These are phyloP conservation scores for Colletotrichum tamarilloi DNA, from an alignment of 2,329 filamentous ascomycete genomes.

Conservation along the genomic window DNA sequence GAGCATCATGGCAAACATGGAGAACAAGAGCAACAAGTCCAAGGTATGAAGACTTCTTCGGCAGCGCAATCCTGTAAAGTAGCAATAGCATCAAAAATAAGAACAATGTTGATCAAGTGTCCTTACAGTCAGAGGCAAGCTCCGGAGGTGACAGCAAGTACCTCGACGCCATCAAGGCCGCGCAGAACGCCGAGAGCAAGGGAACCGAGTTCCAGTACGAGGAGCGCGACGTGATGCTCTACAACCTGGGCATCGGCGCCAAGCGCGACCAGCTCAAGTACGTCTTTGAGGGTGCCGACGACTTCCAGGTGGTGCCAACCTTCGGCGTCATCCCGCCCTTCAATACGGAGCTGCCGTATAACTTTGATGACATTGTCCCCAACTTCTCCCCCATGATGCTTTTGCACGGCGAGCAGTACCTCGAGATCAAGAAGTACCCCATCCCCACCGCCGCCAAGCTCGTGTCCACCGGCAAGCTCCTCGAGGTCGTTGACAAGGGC, in stretches of 20 bases:
- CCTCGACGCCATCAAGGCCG: conserved; percentile 79
- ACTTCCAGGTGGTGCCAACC: conserved; percentile 95
- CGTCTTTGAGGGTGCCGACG: conserved; percentile 89
- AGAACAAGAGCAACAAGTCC: conserved; percentile 71
- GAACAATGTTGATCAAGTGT: conserved; percentile 36
- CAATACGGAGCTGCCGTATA: conserved; percentile 83
- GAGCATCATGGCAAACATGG: conserved; percentile 84
- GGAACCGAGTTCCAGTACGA: conserved; percentile 85
- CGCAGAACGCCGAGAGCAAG: conserved; percentile 75
- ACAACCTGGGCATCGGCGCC: conserved; percentile 94
- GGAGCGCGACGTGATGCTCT: conserved; percentile 91
- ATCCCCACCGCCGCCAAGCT: conserved; percentile 87
- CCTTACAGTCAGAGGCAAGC: conserved; percentile 27
- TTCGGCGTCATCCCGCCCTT: conserved; percentile 97
- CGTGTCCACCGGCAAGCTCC: conserved; percentile 79
- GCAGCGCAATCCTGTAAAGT: conserved; percentile 29
- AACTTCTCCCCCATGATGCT: conserved; percentile 99
- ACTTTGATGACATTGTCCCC: conserved; percentile 84
- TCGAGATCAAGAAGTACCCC: conserved; percentile 92
- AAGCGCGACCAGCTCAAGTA: conserved; percentile 89
- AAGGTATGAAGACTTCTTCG: conserved; percentile 62
- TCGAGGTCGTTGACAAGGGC: conserved; percentile 98
- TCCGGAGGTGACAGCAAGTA: conserved; percentile 58
- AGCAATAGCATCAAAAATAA: conserved; percentile 38
- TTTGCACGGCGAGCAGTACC: conserved; percentile 97